Percentiles rank a stretch among this genome's conserved stretches.
These are phyloP conservation scores for Pseudomassariella vexata DNA, from an alignment of 2,329 filamentous ascomycete genomes.

Conservation along the genomic window DNA sequence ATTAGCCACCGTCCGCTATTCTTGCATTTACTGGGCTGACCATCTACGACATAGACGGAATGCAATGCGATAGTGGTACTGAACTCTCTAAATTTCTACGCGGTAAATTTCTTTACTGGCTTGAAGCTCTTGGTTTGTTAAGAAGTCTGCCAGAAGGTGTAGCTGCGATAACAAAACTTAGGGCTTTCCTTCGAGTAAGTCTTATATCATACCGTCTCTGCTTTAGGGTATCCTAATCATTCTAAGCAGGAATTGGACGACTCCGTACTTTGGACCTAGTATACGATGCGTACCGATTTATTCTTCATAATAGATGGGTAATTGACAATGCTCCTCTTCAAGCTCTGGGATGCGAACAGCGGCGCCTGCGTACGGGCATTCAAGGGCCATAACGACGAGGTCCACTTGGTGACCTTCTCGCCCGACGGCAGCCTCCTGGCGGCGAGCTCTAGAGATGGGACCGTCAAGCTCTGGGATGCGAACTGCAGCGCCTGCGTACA, in stretches of 20 bases:
- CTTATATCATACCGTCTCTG: background rate
- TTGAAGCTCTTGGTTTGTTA: constrained; percentile 34
- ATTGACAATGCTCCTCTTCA: constrained; percentile 25
- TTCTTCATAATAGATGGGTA: too few relatives aligned
- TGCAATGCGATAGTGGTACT: constrained; percentile 7
- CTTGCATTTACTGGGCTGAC: constrained; percentile 27
- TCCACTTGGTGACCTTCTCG: constrained; percentile 6
- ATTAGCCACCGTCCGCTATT: constrained; percentile 21
- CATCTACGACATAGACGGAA: constrained; percentile 16
- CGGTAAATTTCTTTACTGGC: constrained; percentile 32
- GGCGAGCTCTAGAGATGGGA: background rate
- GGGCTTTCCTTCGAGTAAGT: constrained; percentile 2
- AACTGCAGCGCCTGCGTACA: constrained; percentile 3
- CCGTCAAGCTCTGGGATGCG: constrained; percentile 4
- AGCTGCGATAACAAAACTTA: constrained; percentile 14
- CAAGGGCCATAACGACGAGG: background rate
- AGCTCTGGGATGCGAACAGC: constrained; percentile 18
- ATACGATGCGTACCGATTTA: constrained; percentile 24
- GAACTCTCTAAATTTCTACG: constrained; percentile 25
- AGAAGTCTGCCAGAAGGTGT: constrained; percentile 16
- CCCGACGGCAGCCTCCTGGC: constrained; percentile 5
- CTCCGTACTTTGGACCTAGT: constrained; percentile 14
- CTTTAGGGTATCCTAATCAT: too few relatives aligned
- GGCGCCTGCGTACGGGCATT: constrained; percentile 3
- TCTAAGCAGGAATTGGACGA: background rate